Evolutionary conservation across 257 asterid genomes (phyloP).

Genomic region (Pogostemon cablin): DNA sequence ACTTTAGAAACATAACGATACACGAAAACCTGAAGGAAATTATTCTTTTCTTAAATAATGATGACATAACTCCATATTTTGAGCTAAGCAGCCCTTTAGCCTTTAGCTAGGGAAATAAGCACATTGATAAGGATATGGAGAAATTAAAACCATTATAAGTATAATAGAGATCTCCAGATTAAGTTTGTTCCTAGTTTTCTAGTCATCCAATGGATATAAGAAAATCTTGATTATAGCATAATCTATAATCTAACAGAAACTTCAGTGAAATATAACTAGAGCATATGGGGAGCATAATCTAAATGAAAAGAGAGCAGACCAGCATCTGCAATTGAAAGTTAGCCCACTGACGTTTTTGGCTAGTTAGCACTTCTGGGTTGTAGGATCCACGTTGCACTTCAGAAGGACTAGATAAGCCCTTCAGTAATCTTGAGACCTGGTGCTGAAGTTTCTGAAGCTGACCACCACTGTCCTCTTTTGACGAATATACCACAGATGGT

Average conservation of each 20-base stretch:
- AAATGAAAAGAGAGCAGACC: constrained; percentile 57
- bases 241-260: constrained; percentile 16
- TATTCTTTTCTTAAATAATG: constrained; percentile 1
- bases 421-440: constrained; percentile 80
- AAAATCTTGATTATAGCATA: constrained; percentile 14
- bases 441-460: constrained; percentile 77
- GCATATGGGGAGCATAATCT: background rate
- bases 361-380: constrained; percentile 94
- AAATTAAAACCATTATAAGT: background rate
- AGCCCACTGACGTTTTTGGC: constrained; percentile 99
- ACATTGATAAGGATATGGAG: constrained; percentile 4
- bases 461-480: constrained; percentile 83
- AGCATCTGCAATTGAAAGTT: constrained; percentile 86
- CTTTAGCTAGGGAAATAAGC: constrained; percentile 10
- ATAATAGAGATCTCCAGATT: background rate
- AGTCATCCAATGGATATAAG: constrained; percentile 10
- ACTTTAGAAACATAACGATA: constrained; percentile 42
- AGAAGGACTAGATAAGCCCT: constrained; percentile 87
- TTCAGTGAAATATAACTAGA: constrained; percentile 1
- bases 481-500: constrained; percentile 89
- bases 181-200: constrained; percentile 16
- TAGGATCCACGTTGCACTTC: constrained; percentile 70
- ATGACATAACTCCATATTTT: background rate
- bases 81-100: background rate
- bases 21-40: constrained; percentile 37